Base-by-base conservation (phyloP, 768 basidiomycete species). In the Collybia mongolica region DNA sequence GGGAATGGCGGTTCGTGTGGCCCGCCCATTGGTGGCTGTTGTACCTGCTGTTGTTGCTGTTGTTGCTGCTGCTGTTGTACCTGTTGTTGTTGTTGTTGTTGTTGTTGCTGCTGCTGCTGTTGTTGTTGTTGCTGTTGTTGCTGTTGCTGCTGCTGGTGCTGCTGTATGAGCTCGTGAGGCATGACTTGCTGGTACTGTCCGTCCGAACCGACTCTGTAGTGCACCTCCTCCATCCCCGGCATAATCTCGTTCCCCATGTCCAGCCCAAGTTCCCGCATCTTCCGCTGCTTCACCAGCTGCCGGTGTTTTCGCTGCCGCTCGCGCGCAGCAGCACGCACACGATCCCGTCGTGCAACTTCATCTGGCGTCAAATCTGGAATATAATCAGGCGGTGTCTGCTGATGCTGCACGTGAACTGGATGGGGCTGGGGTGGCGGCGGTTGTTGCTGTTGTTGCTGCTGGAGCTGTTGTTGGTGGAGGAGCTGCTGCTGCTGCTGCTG, bases 251-350 rank as follows among this genome's bases (percentile, higher is more conserved):
- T 83, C 54, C 86, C 83, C 83, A 90, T 88, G 61, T 90, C 88
- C 44, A 89, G 65, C 5, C 88, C 89, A n/a, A 91, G 76, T 51
- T 90, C 88, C 50, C 87, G 79, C 80, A 90, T 81, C 62, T 92
- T 90, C 53, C 83, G 76, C 62, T 86, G 83, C 68, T 91, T 92
- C 47, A 91, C 82, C 28, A 87, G 73, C 54, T 75, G 77, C 39
- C 90, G 85, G 65, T 93, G 90, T 57, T 92, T 93, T 40, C 90
- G 73, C 58, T 93, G 90, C 53, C 90, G 75, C 61, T 92, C 89
- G 37, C 90, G 73, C 3, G 90, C 90, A 0, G 88, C 85, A 3
- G 84, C 79, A 12, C 89, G 79, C 48, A 92, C 82, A 49, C 84
- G 74, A 55, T 92, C 89, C 44, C 84, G 72, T 51, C 88, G 79